Conservation (phyloP, 495 filamentous ascomycete genomes). For the Penicillium cinerascens region DNA sequence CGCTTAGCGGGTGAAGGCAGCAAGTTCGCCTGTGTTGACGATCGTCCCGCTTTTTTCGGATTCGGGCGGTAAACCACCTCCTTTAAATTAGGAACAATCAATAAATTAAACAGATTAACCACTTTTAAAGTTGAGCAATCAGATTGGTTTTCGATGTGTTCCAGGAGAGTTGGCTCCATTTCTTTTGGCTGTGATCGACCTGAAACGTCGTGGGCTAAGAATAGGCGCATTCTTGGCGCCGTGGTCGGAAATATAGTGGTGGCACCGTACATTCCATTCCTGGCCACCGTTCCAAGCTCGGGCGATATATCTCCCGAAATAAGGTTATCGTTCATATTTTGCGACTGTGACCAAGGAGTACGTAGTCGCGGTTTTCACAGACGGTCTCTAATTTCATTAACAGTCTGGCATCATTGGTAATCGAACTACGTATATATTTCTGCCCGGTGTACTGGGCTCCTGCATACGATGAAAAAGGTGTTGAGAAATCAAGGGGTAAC, state of each 20-base stretch:
- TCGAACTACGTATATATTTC: not conserved
- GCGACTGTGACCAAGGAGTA: no score
- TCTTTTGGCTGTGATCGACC: not conserved
- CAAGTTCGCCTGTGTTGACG: slow-evolving; percentile 13
- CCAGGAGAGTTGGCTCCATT: not conserved
- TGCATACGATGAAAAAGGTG: no score
- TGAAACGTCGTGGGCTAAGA: slow-evolving; percentile 14
- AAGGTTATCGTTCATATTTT: not conserved
- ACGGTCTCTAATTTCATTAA: no score
- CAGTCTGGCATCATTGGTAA: no score
- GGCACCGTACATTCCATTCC: not conserved
- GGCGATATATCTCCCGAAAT: not conserved
- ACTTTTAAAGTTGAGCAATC: not conserved
- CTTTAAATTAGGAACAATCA: not conserved
- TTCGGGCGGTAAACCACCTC: slow-evolving; percentile 21
- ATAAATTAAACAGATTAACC: not conserved
- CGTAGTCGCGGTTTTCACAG: no score
- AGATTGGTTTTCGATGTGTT: not conserved
- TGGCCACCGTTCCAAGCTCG: not conserved
- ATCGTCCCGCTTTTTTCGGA: slow-evolving; percentile 23
- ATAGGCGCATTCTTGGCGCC: slow-evolving; percentile 18
- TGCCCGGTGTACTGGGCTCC: not conserved
- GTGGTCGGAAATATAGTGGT: slow-evolving; percentile 14
- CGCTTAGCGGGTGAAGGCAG: slow-evolving; percentile 29
- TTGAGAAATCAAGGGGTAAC: no score